Base-by-base conservation (phyloP, 2,329 filamentous ascomycete species). In the Verticillium dahliae region DNA sequence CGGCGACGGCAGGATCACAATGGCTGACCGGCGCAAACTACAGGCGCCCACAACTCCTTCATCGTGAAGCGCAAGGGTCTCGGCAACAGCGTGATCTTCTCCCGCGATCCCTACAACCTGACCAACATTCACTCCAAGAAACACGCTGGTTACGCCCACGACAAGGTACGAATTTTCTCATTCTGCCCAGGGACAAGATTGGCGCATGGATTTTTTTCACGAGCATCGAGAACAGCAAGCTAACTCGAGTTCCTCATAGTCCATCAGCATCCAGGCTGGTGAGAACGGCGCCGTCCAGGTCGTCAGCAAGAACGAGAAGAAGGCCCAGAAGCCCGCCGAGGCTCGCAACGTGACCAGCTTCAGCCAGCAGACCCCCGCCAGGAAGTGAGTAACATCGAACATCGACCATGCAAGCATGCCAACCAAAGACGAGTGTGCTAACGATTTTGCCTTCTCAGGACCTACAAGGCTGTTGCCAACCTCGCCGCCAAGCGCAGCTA, bases 121-220 rank as follows among this genome's bases (percentile, higher is more conserved):
- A 85, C 81, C 78, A 98, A 97, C 89, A 83, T 89, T 81, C 90
- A 96, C 85, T 88, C 85, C 72, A 90, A 91, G 83, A 98, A 96
- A 91, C 86, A 97, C 80, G 91, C 91, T 73, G 95, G 95, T 74
- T 96, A 92, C 80, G 87, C 91, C 80, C 97, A 96, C 84, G 86
- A 89, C 78, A 95, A 97, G 90, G 92, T 95, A 90, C 69, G 66
- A 27, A 58, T 33, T 27, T 50, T 22, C 33, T 45, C 35, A 18
- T 7, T 4, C 6, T 15, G 45, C 58, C 27, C 57, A 50, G 37
- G 39, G 45, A 27, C 27, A 37, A 37, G 35, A 10, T 37, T 27
- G 18, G 45, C n/a, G n/a, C 45, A n/a, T 18, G 18, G n/a, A 61
- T 66, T 27, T 27, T 22, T 27, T 27, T 27, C 27, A 27, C 34